Percentiles rank a stretch among this genome's conserved stretches.
phyloP scores from a whole-genome alignment of 306 rosid genomes.

The Biancaea sappan region DNA sequence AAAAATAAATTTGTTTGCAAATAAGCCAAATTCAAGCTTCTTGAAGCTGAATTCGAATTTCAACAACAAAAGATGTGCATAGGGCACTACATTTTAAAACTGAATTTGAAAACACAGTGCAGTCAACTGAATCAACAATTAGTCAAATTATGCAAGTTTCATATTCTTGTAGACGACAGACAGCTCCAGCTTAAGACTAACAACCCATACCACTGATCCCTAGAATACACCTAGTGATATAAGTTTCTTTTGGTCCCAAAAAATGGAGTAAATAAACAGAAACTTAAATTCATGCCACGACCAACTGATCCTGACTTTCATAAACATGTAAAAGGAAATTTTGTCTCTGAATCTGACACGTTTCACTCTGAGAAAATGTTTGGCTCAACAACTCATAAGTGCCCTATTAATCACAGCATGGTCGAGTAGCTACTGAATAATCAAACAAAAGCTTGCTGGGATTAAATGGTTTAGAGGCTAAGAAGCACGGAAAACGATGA shows the following conservation, averaged over 20 bases:
- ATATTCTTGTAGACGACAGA: not conserved
- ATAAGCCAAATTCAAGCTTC: not conserved
- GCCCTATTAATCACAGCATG: no score
- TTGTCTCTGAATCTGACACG: no score
- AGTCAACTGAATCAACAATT: not conserved
- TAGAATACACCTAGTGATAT: not conserved
- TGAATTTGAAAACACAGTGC: not conserved
- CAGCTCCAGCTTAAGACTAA: not conserved
- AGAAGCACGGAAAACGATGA: no score
- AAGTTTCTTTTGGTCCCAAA: not conserved
- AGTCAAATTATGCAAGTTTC: not conserved
- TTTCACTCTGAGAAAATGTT: no score
- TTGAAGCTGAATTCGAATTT: not conserved
- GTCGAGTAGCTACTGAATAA: no score
- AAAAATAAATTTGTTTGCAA: not conserved
- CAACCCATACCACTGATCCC: not conserved
- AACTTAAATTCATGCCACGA: not conserved
- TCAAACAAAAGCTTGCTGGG: not conserved
- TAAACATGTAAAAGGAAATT: not conserved
- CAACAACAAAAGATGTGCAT: not conserved
- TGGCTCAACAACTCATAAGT: no score
- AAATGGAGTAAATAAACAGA: not conserved
- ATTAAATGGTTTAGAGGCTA: no score
- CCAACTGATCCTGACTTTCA: not conserved
- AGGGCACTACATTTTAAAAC: not conserved